Percentiles rank a stretch among this genome's conserved stretches.
phyloP scores from a whole-genome alignment of 106 monocot species.

The Allium cepa region DNA sequence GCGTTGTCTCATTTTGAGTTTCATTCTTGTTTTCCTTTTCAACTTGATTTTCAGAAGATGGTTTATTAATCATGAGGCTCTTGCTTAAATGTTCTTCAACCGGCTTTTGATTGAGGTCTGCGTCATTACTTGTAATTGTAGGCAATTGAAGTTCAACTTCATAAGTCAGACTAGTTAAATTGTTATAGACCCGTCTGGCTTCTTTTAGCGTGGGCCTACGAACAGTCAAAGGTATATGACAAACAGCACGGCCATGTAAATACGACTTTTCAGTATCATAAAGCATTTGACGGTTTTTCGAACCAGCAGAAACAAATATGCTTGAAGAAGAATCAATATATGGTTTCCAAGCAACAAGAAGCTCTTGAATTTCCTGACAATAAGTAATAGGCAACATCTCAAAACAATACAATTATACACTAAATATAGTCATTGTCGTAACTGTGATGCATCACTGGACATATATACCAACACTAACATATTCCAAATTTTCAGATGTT shows the following conservation, averaged over 20 bases:
- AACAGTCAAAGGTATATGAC: slow-evolving; percentile 68
- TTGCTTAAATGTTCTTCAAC: slow-evolving; percentile 6
- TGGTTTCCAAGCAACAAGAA: slow-evolving; percentile 69
- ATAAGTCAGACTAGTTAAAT: slow-evolving; percentile 40
- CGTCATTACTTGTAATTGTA: slow-evolving; percentile 5
- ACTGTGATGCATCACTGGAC: not conserved
- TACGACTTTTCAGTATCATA: slow-evolving; percentile 59
- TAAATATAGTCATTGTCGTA: too few species aligned
- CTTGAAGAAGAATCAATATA: slow-evolving; percentile 50
- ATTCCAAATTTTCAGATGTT: not conserved
- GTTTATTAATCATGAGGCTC: slow-evolving; percentile 13
- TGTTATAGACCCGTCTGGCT: slow-evolving; percentile 57
- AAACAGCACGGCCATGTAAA: slow-evolving; percentile 22
- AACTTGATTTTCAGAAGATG: slow-evolving; percentile 12
- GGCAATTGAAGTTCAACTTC: slow-evolving; percentile 15
- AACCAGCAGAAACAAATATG: slow-evolving; percentile 70
- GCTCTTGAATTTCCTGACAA: slow-evolving; percentile 83
- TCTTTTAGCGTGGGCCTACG: slow-evolving; percentile 88
- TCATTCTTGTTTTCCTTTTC: slow-evolving; percentile 13
- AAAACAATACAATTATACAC: not conserved
- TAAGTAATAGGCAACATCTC: slow-evolving; percentile 2
- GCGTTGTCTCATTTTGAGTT: slow-evolving; percentile 33
- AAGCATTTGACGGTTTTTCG: slow-evolving; percentile 62
- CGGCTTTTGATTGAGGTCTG: slow-evolving; percentile 6
- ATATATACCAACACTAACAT: not conserved